Evolutionary conservation across 2,329 filamentous ascomycete genomes (phyloP).

Genomic region (Lasiodiplodia gonubiensis): DNA sequence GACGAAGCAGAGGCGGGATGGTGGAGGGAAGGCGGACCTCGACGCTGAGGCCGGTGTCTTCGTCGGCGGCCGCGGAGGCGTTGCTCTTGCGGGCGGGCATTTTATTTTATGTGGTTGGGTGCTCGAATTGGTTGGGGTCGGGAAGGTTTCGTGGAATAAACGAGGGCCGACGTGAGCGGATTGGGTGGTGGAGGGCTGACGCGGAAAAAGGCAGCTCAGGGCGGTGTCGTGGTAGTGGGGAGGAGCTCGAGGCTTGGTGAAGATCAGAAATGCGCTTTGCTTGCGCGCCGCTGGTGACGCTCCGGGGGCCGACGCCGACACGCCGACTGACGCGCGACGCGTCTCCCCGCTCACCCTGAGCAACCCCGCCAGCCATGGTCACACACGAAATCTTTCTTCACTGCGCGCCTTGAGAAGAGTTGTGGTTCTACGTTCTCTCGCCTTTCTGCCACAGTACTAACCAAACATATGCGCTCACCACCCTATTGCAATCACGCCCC

Average conservation of each 20-base stretch:
- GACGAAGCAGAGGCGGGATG: constrained; percentile 6
- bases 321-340: constrained; percentile 19
- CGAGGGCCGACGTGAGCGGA: not conserved
- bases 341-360: constrained; percentile 5
- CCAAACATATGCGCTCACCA: too few species aligned
- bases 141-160: not conserved
- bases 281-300: constrained; percentile 8
- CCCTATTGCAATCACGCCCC: too few species aligned
- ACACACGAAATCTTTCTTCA: not conserved
- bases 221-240: constrained; percentile 16
- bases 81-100: constrained; percentile 59
- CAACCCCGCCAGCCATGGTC: not conserved
- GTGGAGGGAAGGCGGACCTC: constrained; percentile 42
- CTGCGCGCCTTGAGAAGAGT: too few species aligned
- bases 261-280: constrained; percentile 17
- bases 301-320: not conserved
- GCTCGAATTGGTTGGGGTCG: not conserved
- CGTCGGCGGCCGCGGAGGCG: constrained; percentile 46
- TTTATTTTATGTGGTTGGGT: constrained; percentile 13
- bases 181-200: constrained; percentile 1
- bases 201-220: constrained; percentile 4
- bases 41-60: constrained; percentile 49
- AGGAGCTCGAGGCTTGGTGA: constrained; percentile 14
- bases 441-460: too few species aligned
- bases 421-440: too few species aligned